phyloP scores from a whole-genome alignment of 2,329 filamentous ascomycete species.

The Trichoderma atrobrunneum region DNA sequence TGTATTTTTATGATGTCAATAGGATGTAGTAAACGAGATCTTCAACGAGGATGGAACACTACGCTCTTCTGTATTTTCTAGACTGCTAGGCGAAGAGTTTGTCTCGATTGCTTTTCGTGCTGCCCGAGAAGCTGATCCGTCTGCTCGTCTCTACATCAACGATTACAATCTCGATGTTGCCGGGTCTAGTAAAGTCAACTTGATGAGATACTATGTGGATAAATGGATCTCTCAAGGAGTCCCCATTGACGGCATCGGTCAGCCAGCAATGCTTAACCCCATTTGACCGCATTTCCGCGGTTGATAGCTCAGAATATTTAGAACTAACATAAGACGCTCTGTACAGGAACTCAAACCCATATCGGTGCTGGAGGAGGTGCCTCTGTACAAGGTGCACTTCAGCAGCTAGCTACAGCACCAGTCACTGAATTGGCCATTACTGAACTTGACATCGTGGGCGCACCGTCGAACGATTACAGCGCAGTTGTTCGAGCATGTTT shows the following conservation, averaged over 20 bases:
- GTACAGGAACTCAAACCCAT: neutral
- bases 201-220: neutral
- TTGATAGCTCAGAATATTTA: neutral
- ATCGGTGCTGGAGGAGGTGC: neutral
- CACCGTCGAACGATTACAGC: neutral
- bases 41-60: slow-evolving; percentile 7
- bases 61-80: slow-evolving; percentile 3
- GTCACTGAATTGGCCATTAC: neutral
- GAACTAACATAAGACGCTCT: neutral
- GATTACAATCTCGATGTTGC: slow-evolving; percentile 4
- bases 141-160: neutral
- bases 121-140: neutral
- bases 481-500: neutral
- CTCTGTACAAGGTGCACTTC: neutral
- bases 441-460: neutral
- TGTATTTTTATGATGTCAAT: neutral
- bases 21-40: slow-evolving; percentile 7
- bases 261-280: neutral
- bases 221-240: slow-evolving; percentile 13
- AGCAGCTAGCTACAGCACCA: neutral
- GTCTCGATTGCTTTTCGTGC: neutral
- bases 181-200: neutral
- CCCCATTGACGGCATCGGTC: neutral
- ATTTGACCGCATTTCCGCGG: neutral
- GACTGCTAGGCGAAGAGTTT: neutral